Evolutionary conservation across 805 yeast species (phyloP), one percentile per base, ranked within the genome.

Genomic region (Pichia manshurica): DNA sequence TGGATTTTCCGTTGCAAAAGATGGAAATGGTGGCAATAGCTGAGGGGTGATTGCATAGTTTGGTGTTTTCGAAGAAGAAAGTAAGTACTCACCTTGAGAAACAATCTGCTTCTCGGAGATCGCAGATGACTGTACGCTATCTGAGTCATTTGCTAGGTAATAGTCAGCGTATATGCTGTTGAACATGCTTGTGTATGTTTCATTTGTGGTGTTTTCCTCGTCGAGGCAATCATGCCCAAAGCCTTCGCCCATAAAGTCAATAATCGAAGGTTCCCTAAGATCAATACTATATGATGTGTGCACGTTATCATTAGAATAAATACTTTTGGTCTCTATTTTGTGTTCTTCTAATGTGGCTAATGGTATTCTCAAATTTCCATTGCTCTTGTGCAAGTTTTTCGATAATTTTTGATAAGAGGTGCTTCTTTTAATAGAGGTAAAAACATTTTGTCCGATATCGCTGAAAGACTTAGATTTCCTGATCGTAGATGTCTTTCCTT

Each of bases 21-120:
- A 20, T 21, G 28, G 21, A 36, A 37, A 42, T 16, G 20, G 6
- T 17, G 46, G 42, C 3, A 41, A 13, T 31, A 22, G 34, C 29
- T 44, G 49, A 10, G 49, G 21, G 3, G 25, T 15, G 5, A 47
- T 29, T 7, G 34, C n/a, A 20, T 31, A 47, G 13, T 43, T 47
- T 16, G 50, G 47, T 20, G 38, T 38, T n/a, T 35, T 21, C 2
- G 50, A 47, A 13, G 16, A 17, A 20, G 39, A 29, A 10, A 47
- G 28, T 9, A 13, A 17, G 42, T 42, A 42, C 28, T 32, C 15
- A n/a, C 15, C 4, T 12, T 44, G 47, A 17, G 38, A 6, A 1
- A 40, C 35, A 32, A 40, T 44, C 22, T 48, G 43, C n/a, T 48
- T 48, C n/a, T 41, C 38, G 25, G 46, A 44, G 12, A 33, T 20